Base-by-base conservation (phyloP, 495 filamentous ascomycete species). In the Physcia stellaris region DNA sequence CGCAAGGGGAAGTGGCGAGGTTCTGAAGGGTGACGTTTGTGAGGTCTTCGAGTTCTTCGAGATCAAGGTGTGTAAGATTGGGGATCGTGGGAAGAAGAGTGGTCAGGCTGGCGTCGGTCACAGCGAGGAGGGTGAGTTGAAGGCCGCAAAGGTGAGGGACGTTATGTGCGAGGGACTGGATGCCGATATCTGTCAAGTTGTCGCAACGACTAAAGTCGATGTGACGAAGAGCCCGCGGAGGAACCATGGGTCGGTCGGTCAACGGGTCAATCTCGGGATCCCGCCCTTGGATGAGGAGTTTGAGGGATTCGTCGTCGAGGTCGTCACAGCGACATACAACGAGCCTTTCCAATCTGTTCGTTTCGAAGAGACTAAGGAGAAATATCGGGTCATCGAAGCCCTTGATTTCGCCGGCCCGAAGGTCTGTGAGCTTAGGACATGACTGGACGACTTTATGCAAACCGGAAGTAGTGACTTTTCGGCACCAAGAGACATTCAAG, bases 401-500 rank as follows among this genome's bases (percentile, higher is more conserved):
- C 28, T 62, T 66, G 23, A 94, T 67, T 52, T 94, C 88, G 35
- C 83, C 79, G 4, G 81, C 86, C 32, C 83, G 71, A 15, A 98
- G 67, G 52, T 95, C 87, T 41, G 64, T 77, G 28, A 98, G 61
- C 24, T 66, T 73, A 1, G 63, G 56, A 54, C 90, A 98, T 2
- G 71, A 70, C 27, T 78, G 59, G 3, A 95, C 62, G 10, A 98
- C 65, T 39, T 68, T 70, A 37, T 67, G 68, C 26, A 96, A 56
- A n/a, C 90, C 90, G 10, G 73, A 66, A n/a, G 84, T 78, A 57
- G 85, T 79, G 54, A 94, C 73, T 35, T 82, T 73, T 41, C 71
- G 73, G 56, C 90, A 98, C 85, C 90, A 96, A 1, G 83, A 87
- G 2, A 98, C 69, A 50, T 95, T 90, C 42, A 96, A 68, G 38